Evolutionary conservation across 148 eudicot genomes (phyloP).

Genomic region (Vaccinium vitisidaea): DNA sequence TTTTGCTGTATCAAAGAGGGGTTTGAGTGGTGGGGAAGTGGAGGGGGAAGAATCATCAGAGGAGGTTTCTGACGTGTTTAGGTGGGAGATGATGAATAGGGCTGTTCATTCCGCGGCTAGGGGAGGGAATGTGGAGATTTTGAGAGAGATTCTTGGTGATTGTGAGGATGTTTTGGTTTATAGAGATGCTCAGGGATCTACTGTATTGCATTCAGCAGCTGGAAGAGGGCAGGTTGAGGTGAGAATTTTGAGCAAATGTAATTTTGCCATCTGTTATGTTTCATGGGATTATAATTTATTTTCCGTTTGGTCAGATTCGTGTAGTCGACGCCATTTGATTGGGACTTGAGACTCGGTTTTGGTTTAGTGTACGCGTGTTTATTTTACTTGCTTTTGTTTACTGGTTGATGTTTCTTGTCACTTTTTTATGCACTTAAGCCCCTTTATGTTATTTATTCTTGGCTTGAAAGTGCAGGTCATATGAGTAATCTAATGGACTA

Average conservation of each 20-base stretch:
- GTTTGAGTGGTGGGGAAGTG: constrained; percentile 5
- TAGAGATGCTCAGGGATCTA: constrained; percentile 69
- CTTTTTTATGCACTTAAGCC: not conserved
- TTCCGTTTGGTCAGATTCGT: too few relatives aligned
- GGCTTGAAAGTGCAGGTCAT: not conserved
- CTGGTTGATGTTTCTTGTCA: not conserved
- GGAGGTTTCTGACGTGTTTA: constrained; percentile 29
- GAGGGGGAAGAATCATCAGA: constrained; percentile 18
- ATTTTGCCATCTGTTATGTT: not conserved
- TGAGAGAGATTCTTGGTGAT: constrained; percentile 55
- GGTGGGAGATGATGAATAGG: constrained; percentile 59
- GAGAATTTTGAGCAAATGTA: constrained; percentile 12
- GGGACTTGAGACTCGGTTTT: too few relatives aligned
- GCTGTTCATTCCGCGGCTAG: constrained; percentile 77
- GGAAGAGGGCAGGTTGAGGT: constrained; percentile 85
- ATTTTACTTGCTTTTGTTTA: not conserved
- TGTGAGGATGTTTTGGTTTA: constrained; percentile 54
- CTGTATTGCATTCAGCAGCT: constrained; percentile 77
- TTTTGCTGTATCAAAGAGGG: constrained; percentile 26
- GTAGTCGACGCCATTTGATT: too few relatives aligned
- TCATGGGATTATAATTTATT: too few relatives aligned
- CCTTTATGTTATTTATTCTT: not conserved
- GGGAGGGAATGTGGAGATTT: constrained; percentile 66
- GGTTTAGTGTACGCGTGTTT: not conserved
- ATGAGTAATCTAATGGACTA: not conserved